Evolutionary conservation across 257 asterid species (phyloP), one percentile per base, ranked within the genome.

Genomic region (Osmanthus fragrans): DNA sequence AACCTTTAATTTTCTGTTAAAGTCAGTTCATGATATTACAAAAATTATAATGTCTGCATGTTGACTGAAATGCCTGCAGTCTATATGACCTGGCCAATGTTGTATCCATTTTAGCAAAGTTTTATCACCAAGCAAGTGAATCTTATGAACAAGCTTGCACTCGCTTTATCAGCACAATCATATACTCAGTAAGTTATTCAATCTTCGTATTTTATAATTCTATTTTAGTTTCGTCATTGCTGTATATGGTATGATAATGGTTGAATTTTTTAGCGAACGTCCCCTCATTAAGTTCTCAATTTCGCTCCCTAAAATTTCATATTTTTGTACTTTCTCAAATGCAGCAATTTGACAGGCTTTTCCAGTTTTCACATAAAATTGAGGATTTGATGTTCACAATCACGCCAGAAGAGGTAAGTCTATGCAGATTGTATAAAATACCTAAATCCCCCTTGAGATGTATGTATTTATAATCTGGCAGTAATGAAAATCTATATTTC

Each of bases 51-150:
- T 63, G 12, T 63, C 16, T 11, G 30, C 18, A 58, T 51, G 66
- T 85, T 88, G 81, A 70, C 77, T 82, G 80, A 81, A 81, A 64
- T 71, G 33, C 68, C 68, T 86, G 84, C 95, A 96, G 99, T 83
- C 86, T 96, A 75, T 93, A 93, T 79, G 99, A 96, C 80, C 93
- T 96, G 85, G 99, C 99, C 79, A 96, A 93, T 85, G 92, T 93
- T 74, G 99, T 96, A 80, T 93, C 97, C 11, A 92, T 93, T 68
- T 88, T 93, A 79, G 99, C 98, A 37, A 96, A 93, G 80, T 96
- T 96, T 76, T 96, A 96, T 84, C 98, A 96, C 88, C 97, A 96
- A 89, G 99, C 99, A 70, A 93, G 98, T 75, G 99, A 96, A 86
- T 75, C 97, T 74, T 93, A 96, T 81, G 99, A 96, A 80, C 96